Conservation (phyloP, 2,329 filamentous ascomycete genomes). For the Bisporella sp. region DNA sequence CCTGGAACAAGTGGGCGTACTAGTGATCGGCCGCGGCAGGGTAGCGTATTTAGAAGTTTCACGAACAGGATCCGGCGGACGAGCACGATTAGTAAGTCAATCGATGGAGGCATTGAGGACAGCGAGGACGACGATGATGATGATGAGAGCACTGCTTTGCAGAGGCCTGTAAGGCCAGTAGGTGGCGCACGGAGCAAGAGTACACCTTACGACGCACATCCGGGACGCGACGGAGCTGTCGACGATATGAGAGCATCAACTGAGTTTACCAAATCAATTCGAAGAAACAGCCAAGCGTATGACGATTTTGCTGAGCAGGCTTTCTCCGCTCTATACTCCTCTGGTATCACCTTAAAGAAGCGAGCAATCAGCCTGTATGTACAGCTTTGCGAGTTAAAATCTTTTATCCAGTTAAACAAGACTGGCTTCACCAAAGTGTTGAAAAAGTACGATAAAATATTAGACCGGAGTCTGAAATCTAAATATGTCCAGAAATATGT, state of each 20-base stretch:
- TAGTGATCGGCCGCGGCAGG: constrained; percentile 34
- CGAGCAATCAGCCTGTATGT: constrained; percentile 83
- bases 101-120: constrained; percentile 53
- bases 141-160: constrained; percentile 46
- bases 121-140: constrained; percentile 61
- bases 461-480: constrained; percentile 73
- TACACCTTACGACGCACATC: constrained; percentile 16
- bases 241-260: constrained; percentile 56
- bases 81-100: constrained; percentile 36
- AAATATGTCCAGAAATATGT: constrained; percentile 71
- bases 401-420: constrained; percentile 90
- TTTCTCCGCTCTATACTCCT: constrained; percentile 59
- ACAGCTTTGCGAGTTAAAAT: constrained; percentile 89
- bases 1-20: constrained; percentile 36
- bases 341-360: constrained; percentile 85
- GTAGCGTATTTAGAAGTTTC: constrained; percentile 47
- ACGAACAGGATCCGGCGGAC: constrained; percentile 37
- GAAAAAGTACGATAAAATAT: constrained; percentile 97
- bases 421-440: constrained; percentile 94
- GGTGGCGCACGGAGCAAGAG: constrained; percentile 28
- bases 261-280: constrained; percentile 50
- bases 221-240: constrained; percentile 14
- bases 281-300: constrained; percentile 58
- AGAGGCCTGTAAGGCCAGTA: constrained; percentile 23
- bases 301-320: constrained; percentile 76